These are phyloP conservation scores for Huntiella moniliformis DNA, from an alignment of 2,329 filamentous ascomycete genomes.

Conservation along the genomic window DNA sequence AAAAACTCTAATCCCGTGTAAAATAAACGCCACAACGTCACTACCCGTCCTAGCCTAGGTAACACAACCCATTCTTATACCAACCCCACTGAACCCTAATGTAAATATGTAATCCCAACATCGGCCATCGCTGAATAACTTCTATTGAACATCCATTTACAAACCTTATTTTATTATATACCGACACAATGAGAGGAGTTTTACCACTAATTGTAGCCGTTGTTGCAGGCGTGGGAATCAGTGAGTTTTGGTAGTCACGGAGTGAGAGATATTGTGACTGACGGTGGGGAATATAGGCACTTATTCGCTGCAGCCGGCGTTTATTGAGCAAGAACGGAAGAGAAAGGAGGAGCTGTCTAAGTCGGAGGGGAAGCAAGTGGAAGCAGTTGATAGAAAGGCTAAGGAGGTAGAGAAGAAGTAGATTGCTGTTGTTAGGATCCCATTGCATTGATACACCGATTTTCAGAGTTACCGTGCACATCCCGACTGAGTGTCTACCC, in stretches of 20 bases:
- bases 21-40: no score
- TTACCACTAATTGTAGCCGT: constrained; percentile 9
- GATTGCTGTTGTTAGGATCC: neutral
- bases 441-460: neutral
- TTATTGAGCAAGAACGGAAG: constrained; percentile 7
- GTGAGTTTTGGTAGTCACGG: constrained; percentile 1
- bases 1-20: no score
- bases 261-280: neutral
- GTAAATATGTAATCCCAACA: neutral
- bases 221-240: constrained; percentile 10
- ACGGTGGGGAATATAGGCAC: constrained; percentile 1
- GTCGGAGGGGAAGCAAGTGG: constrained; percentile 6
- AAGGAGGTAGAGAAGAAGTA: constrained; percentile 1
- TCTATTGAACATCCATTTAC: neutral
- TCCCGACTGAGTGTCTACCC: no score
- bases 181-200: constrained; percentile 9
- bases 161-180: neutral
- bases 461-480: no score
- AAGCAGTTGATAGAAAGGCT: constrained; percentile 7
- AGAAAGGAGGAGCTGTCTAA: neutral
- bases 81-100: neutral
- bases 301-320: constrained; percentile 10
- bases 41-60: no score
- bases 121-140: neutral
- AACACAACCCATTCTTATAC: neutral